Base-by-base conservation (phyloP, 306 rosid genomes). In the Casuarina glauca region DNA sequence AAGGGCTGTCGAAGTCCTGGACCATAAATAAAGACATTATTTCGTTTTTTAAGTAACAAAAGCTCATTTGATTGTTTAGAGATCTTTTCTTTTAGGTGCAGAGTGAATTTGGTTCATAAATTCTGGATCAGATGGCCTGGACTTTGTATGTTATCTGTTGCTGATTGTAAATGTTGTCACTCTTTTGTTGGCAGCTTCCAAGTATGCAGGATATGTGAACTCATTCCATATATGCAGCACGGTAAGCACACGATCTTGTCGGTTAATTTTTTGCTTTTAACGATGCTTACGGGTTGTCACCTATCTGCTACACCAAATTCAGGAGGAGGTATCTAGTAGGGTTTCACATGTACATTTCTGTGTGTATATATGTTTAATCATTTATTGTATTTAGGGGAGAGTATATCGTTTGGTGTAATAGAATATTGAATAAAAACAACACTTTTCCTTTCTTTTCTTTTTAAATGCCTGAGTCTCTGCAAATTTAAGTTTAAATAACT, bases 221-320 rank as follows among this genome's bases (percentile, higher is more conserved):
- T 88, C 99, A 46, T 96, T 93, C 88, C 86, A 95, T 84, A 82
- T 95, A 79, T 82, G 97, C 85, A 93, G 98, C 92, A 91, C 99
- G 87, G 99, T 95, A 81, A 88, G 87, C 82, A 74, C 82, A 36
- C 48, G 17, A 69, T 19, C 83, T 38, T 79, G 70, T 77, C 63
- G 26, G 48, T 48, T 76, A 41, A 42, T 43, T 66, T 67, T 71
- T 58, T 68, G 16, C 70, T 69, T 70, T 48, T 50, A 5, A 39
- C 8, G 66, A 35, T 82, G 76, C 74, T 62, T 44, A 26, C 13
- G 48, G 2, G 32, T 26, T 12, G n/a, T 54, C 32, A 12, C 12
- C 16, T 58, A 36, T 7, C 64, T 5, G 9, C 26, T 58, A 9
- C 51, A 1, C 35, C 35, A 2, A 20, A 19, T 58, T 58, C 35